phyloP scores from a whole-genome alignment of 495 filamentous ascomycete species.

The Penicillium antarcticum region DNA sequence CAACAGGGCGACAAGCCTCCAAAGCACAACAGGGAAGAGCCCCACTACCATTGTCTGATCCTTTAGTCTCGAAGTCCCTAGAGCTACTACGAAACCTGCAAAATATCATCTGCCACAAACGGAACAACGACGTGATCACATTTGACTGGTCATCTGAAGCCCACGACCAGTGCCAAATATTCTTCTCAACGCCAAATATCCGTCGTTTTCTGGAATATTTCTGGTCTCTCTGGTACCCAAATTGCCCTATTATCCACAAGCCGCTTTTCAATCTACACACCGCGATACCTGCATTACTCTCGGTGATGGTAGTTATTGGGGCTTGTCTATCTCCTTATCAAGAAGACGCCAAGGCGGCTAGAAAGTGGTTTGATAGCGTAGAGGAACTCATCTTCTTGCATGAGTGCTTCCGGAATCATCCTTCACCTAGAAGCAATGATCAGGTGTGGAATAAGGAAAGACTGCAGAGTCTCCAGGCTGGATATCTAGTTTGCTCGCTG shows the following conservation, averaged over 20 bases:
- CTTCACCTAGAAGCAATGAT: neutral
- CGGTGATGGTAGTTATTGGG: slow-evolving; percentile 22
- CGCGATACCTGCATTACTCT: slow-evolving; percentile 10
- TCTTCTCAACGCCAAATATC: slow-evolving; percentile 16
- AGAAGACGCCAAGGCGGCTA: slow-evolving; percentile 3
- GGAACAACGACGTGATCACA: slow-evolving; percentile 10
- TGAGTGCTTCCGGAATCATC: slow-evolving; percentile 8
- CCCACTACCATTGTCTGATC: neutral
- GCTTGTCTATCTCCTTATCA: slow-evolving; percentile 18
- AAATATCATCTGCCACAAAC: slow-evolving; percentile 7
- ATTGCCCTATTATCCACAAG: slow-evolving; percentile 23
- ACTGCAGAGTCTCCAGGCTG: slow-evolving; percentile 18
- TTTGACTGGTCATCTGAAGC: slow-evolving; percentile 11
- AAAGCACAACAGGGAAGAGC: neutral
- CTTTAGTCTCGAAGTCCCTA: slow-evolving; percentile 4
- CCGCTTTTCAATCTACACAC: slow-evolving; percentile 12
- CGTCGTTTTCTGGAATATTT: slow-evolving; percentile 20
- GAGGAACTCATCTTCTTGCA: slow-evolving; percentile 19
- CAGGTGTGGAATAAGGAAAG: slow-evolving; percentile 9
- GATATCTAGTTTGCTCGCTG: slow-evolving; percentile 22
- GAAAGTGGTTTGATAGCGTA: slow-evolving; percentile 14
- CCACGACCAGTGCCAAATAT: slow-evolving; percentile 1
- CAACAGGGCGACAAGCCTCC: neutral
- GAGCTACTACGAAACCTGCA: slow-evolving; percentile 13
- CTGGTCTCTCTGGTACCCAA: slow-evolving; percentile 26